Evolutionary conservation across 2,329 filamentous ascomycete genomes (phyloP).

Genomic region (Simplicillium sp.): DNA sequence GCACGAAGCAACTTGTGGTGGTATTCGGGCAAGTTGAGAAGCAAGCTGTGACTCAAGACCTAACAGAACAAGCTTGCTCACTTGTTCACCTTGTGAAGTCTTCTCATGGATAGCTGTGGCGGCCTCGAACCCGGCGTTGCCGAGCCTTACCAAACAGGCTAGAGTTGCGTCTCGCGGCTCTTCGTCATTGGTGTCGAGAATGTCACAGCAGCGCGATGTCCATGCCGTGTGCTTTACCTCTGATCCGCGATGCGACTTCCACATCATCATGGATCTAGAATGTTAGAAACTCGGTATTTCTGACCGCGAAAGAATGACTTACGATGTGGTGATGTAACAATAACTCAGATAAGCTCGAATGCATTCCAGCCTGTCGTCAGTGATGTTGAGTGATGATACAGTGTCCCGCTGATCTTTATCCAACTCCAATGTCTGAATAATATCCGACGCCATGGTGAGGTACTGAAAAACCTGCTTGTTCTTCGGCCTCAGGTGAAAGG

Average conservation of each 20-base stretch:
- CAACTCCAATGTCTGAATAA: conserved; percentile 39
- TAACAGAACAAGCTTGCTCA: conserved; percentile 32
- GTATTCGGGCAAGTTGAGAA: conserved; percentile 29
- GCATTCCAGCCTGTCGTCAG: conserved; percentile 24
- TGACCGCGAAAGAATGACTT: conserved; percentile 10
- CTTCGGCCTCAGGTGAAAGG: conserved; percentile 42
- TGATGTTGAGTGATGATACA: background rate
- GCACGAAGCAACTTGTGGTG: conserved; percentile 18
- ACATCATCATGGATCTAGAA: conserved; percentile 24
- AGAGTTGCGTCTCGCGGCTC: conserved; percentile 31
- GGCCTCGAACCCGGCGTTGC: conserved; percentile 29
- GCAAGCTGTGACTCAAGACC: conserved; percentile 36
- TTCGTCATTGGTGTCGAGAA: conserved; percentile 26
- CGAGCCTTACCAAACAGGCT: conserved; percentile 31
- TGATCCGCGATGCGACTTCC: conserved; percentile 23
- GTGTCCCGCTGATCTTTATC: conserved; percentile 24
- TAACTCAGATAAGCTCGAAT: conserved; percentile 37
- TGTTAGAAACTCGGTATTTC: conserved; percentile 8
- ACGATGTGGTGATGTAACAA: conserved; percentile 34
- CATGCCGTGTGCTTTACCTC: conserved; percentile 27
- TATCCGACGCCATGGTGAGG: conserved; percentile 40
- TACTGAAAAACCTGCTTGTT: conserved; percentile 41
- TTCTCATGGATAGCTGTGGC: conserved; percentile 18
- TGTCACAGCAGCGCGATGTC: conserved; percentile 33
- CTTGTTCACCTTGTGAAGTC: conserved; percentile 23